Conservation (phyloP, 495 filamentous ascomycete genomes). For the Clavariopsis aquatica region DNA sequence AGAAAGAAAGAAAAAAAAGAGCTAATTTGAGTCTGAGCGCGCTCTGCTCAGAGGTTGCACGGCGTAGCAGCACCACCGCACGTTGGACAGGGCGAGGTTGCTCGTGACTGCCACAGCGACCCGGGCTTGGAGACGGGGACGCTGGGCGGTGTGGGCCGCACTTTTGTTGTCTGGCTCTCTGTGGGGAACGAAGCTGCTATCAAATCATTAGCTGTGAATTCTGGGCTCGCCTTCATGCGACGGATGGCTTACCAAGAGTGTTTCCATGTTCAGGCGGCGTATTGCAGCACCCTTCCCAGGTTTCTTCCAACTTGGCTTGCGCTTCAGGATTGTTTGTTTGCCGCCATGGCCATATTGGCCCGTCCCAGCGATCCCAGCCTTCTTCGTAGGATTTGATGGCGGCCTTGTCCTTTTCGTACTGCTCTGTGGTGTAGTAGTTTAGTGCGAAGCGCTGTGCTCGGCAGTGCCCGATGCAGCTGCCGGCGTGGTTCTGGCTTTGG, state of each 20-base stretch:
- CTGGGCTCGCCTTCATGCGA: too few relatives aligned
- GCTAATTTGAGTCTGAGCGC: not conserved
- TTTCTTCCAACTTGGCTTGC: slow-evolving; percentile 18
- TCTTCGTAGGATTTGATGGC: slow-evolving; percentile 33
- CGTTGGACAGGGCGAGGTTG: slow-evolving; percentile 12
- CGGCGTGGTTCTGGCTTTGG: slow-evolving; percentile 9
- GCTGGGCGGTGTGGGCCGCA: not conserved
- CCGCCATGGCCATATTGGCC: slow-evolving; percentile 33
- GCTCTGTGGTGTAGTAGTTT: slow-evolving; percentile 18
- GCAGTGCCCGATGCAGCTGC: slow-evolving; percentile 24
- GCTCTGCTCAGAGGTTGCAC: not conserved
- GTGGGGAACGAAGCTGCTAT: slow-evolving; percentile 1
- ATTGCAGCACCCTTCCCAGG: slow-evolving; percentile 26
- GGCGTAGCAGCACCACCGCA: slow-evolving; percentile 6
- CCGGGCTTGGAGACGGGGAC: not conserved
- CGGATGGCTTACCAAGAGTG: slow-evolving; percentile 1
- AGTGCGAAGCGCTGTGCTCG: slow-evolving; percentile 30
- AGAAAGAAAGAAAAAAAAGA: not conserved
- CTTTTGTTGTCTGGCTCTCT: not conserved
- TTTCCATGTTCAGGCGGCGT: not conserved
- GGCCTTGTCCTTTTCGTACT: slow-evolving; percentile 32
- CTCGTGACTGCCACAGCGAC: slow-evolving; percentile 15
- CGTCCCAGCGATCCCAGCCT: slow-evolving; percentile 33
- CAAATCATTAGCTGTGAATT: slow-evolving; percentile 9
- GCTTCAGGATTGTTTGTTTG: slow-evolving; percentile 22